These are phyloP conservation scores for Ceratobasidium sp. DNA, from an alignment of 1,284 basidiomycete genomes.

Conservation along the genomic window DNA sequence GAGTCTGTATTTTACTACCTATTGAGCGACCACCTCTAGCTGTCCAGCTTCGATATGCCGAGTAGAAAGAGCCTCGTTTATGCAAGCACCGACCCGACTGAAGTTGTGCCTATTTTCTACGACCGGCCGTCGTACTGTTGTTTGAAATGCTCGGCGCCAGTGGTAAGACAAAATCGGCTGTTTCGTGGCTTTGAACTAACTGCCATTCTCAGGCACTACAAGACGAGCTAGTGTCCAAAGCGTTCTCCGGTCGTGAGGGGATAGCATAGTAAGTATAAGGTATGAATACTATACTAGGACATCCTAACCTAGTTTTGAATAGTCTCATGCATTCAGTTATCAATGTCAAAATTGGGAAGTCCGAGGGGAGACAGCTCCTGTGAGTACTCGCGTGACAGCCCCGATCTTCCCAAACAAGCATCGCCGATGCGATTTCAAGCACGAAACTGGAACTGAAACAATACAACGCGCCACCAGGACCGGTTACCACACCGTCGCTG, in stretches of 20 bases:
- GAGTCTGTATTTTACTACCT: no score
- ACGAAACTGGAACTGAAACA: constrained; percentile 3
- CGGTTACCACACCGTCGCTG: constrained; percentile 85
- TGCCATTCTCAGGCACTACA: constrained; percentile 72
- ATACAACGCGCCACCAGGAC: constrained; percentile 64
- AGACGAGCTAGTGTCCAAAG: constrained; percentile 87
- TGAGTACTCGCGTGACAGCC: constrained; percentile 55
- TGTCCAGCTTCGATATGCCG: constrained; percentile 8
- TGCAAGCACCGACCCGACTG: constrained; percentile 35
- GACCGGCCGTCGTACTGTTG: constrained; percentile 38
- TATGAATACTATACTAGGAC: constrained; percentile 10
- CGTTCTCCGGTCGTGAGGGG: constrained; percentile 87
- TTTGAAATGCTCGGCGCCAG: constrained; percentile 32
- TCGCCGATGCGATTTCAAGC: not conserved
- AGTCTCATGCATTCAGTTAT: constrained; percentile 83
- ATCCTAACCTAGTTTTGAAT: constrained; percentile 14
- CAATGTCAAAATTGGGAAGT: constrained; percentile 79
- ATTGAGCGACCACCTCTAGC: not conserved
- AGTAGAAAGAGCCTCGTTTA: constrained; percentile 36
- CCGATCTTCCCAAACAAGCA: no score
- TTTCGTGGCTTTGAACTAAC: not conserved
- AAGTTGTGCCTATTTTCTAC: constrained; percentile 40
- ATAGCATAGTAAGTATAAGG: constrained; percentile 76
- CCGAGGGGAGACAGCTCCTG: constrained; percentile 83
- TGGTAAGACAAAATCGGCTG: constrained; percentile 5